A percentile compares a stretch with the other conserved stretches of the same genome.
phyloP scores from a whole-genome alignment of 306 rosid genomes.

The Lathyrus tuberosus region DNA sequence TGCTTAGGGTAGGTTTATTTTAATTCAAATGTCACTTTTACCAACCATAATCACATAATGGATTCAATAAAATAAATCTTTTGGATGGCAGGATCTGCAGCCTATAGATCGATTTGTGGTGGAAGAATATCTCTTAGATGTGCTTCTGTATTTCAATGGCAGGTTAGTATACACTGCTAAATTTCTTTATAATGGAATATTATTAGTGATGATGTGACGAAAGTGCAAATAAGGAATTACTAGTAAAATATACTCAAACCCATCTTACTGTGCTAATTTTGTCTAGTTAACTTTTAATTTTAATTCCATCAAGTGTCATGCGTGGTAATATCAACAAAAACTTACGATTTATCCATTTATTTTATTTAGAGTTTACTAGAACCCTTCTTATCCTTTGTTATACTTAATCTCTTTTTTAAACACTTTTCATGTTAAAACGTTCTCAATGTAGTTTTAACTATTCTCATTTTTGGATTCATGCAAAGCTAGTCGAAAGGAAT shows the following conservation, averaged over 20 bases:
- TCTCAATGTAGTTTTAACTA: constrained; percentile 46
- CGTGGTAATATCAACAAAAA: constrained; percentile 15
- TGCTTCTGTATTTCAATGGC: constrained; percentile 97
- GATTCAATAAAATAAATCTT: constrained; percentile 29
- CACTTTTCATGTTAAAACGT: background rate
- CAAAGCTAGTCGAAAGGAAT: constrained; percentile 99
- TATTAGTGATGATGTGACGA: background rate
- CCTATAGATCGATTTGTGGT: constrained; percentile 89
- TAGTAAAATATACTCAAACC: background rate
- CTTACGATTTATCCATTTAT: constrained; percentile 4
- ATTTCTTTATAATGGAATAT: constrained; percentile 17
- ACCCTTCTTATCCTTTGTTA: constrained; percentile 2
- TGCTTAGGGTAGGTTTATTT: background rate
- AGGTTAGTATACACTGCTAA: constrained; percentile 62
- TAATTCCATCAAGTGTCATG: background rate
- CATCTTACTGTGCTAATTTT: constrained; percentile 24
- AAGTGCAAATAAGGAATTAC: background rate
- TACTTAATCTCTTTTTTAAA: constrained; percentile 2
- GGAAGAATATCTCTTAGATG: constrained; percentile 97
- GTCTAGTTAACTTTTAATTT: background rate
- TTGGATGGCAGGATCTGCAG: constrained; percentile 77
- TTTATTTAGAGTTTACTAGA: constrained; percentile 18
- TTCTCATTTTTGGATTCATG: constrained; percentile 62
- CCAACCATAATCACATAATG: constrained; percentile 15
- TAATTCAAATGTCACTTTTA: constrained; percentile 4